These are phyloP conservation scores for Ophiocordyceps sinensis DNA, from an alignment of 2,329 filamentous ascomycete genomes.

Conservation along the genomic window DNA sequence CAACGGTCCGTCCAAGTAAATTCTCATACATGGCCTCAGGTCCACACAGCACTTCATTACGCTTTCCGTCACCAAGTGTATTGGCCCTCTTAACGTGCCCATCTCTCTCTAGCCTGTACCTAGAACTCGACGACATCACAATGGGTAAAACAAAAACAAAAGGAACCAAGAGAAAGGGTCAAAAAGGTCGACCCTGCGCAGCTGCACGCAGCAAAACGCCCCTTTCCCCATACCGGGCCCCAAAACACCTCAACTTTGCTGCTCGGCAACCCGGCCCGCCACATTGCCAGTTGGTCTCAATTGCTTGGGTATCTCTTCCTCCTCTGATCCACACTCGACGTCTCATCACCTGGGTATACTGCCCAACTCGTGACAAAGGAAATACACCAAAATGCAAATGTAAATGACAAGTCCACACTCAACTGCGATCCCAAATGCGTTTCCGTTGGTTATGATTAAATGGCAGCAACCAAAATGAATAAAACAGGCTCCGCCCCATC, in stretches of 20 bases:
- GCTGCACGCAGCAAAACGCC: constrained; percentile 1
- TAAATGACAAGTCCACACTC: neutral
- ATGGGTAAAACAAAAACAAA: neutral
- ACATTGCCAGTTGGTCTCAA: neutral
- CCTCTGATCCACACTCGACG: neutral
- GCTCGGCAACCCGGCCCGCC: constrained; percentile 1
- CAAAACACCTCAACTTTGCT: constrained; percentile 4
- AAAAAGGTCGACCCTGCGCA: neutral
- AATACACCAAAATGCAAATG: neutral
- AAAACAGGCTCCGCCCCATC: neutral
- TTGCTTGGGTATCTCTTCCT: constrained; percentile 6
- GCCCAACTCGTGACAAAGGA: neutral
- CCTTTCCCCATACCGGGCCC: neutral
- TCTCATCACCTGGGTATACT: constrained; percentile 2
- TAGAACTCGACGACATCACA: too few relatives aligned
- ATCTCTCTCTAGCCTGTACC: too few relatives aligned
- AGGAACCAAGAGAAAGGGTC: neutral
- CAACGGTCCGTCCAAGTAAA: too few relatives aligned
- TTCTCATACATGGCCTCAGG: too few relatives aligned
- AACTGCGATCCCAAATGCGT: neutral
- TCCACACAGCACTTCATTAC: too few relatives aligned
- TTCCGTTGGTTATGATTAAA: neutral
- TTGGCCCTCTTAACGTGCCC: too few relatives aligned
- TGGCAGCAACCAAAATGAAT: neutral
- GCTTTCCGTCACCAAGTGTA: too few relatives aligned